Conservation (phyloP, 2,329 filamentous ascomycete species). For the Ilyonectria mors-panacis region DNA sequence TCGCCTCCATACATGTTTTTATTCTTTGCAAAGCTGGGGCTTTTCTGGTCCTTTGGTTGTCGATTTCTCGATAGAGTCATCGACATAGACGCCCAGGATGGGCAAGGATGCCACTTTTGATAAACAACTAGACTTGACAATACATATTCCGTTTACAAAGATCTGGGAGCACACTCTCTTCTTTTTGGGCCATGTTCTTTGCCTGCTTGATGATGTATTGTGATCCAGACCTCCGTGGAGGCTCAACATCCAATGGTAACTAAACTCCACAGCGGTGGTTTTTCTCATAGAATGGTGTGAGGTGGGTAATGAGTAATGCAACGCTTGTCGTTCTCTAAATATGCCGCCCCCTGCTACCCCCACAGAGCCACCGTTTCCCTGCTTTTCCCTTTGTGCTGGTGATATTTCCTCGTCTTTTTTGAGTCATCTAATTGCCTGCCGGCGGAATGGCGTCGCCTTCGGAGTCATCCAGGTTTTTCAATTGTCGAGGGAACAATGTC, state of each 20-base stretch:
- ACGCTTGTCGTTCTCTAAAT: conserved; percentile 5
- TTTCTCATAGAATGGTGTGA: background rate
- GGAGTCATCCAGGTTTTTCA: too few relatives aligned
- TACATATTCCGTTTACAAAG: background rate
- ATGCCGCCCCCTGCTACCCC: background rate
- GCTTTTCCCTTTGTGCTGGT: background rate
- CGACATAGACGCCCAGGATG: conserved; percentile 24
- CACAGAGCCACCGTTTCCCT: background rate
- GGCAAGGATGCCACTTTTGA: conserved; percentile 14
- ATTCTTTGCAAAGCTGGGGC: conserved; percentile 30
- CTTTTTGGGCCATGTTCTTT: background rate
- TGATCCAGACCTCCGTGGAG: background rate
- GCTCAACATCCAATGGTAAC: background rate
- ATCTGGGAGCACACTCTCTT: background rate
- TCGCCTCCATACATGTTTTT: conserved; percentile 34
- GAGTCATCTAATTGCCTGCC: background rate
- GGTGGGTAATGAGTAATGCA: conserved; percentile 9
- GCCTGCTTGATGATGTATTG: conserved; percentile 4
- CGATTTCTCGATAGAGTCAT: conserved; percentile 25
- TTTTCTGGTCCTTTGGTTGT: conserved; percentile 15
- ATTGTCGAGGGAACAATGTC: background rate
- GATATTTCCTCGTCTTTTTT: background rate
- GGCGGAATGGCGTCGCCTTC: background rate
- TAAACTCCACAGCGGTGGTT: background rate
- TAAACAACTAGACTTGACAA: background rate